Evolutionary conservation across 331 rosid species (phyloP), one percentile per base, ranked within the genome.

Genomic region (Phaseolus coccineus): DNA sequence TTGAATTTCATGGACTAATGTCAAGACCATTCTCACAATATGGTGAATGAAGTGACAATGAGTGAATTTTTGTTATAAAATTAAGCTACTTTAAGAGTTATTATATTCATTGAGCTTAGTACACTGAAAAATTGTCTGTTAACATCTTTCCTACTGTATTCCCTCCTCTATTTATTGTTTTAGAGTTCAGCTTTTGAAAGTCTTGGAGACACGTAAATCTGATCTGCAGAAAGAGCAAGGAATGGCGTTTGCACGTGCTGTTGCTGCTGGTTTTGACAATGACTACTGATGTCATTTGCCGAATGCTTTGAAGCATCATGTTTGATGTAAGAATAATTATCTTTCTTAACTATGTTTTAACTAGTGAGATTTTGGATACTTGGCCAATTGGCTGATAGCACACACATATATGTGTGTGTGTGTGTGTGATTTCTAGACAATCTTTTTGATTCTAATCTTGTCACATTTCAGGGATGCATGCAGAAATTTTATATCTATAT

Each of bases 171-270:
- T 53, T 57, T 81, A 69, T 79, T 78, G 53, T 50, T 81, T 58
- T 77, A 96, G 99, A 89, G 93, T 83, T 77, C 93, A 96, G 85
- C 93, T 96, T 82, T 76, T 96, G 82, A 93, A 89, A 91, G 97
- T 93, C 72, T 77, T 96, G 78, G 99, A 91, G 87, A 89, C 96
- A 37, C 98, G 99, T 42, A 96, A 89, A 81, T 81, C 83, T 51
- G 77, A 87, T 87, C 89, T 96, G 78, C 94, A 89, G 87, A 96
- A 96, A 88, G 99, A 96, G 92, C 99, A 96, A 86, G 98, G 90
- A 69, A 96, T 96, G 99, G 99, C 97, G 81, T 96, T 96, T 85
- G 99, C 99, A 40, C 96, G 98, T 62, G 97, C 98, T 69, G 96
- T 88, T 62, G 98, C 98, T 33, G 99, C 99, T 79, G 98, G 99